These are phyloP conservation scores for Dothidotthia symphoricarpi DNA, from an alignment of 2,329 filamentous ascomycete genomes.

Conservation along the genomic window DNA sequence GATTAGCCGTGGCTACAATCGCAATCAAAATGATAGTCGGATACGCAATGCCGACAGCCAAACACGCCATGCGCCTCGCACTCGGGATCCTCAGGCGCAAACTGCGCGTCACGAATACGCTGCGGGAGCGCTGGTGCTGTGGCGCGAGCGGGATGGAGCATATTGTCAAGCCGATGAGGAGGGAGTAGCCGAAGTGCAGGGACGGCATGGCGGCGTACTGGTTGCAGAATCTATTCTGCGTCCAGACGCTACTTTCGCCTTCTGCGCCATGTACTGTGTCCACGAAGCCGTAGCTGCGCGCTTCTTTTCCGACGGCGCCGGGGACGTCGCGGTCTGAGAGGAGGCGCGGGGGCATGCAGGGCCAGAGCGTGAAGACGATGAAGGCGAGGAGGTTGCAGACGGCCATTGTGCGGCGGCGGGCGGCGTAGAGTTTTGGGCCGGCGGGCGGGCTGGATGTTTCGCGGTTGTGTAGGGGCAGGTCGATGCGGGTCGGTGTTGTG, in stretches of 20 bases:
- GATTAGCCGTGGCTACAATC: conserved; percentile 70
- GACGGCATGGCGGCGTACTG: conserved; percentile 78
- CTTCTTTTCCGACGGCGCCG: conserved; percentile 57
- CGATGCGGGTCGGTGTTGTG: conserved; percentile 57
- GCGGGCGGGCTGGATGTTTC: conserved; percentile 43
- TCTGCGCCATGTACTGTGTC: conserved; percentile 58
- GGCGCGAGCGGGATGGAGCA: conserved; percentile 62
- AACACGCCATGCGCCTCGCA: conserved; percentile 53
- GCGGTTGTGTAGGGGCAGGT: conserved; percentile 42
- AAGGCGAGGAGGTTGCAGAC: conserved; percentile 60
- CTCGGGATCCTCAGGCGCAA: conserved; percentile 45
- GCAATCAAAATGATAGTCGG: conserved; percentile 64
- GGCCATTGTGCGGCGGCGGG: conserved; percentile 56
- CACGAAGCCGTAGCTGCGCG: conserved; percentile 60
- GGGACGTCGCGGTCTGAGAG: conserved; percentile 54
- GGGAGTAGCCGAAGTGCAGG: conserved; percentile 72
- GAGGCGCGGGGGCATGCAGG: conserved; percentile 60
- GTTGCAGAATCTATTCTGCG: conserved; percentile 70
- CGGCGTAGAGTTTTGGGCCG: conserved; percentile 55
- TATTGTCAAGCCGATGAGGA: conserved; percentile 69
- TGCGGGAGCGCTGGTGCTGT: conserved; percentile 50
- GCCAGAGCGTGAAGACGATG: conserved; percentile 59
- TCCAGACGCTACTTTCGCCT: conserved; percentile 68
- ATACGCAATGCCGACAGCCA: conserved; percentile 60
- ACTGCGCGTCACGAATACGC: conserved; percentile 23